A percentile compares a stretch with the other conserved stretches of the same genome.
These are phyloP conservation scores for Cyclaneusma minus DNA, from an alignment of 2,329 filamentous ascomycete genomes.

Conservation along the genomic window DNA sequence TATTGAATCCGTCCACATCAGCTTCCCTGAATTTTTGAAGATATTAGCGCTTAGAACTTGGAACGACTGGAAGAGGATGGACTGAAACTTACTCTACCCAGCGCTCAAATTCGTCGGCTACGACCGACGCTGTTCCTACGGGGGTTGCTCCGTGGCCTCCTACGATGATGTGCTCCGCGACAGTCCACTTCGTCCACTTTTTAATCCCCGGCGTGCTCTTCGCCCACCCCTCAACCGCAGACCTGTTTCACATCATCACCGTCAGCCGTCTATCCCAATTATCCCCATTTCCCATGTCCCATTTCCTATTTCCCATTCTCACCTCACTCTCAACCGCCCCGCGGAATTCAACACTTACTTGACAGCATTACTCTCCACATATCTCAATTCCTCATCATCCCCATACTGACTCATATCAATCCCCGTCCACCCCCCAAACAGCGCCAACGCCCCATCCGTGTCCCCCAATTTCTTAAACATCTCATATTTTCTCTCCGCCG, in stretches of 20 bases:
- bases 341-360: slow-evolving; percentile 16
- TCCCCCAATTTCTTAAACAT: slow-evolving; percentile 46
- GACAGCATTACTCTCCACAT: slow-evolving; percentile 27
- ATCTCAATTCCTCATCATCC: slow-evolving; percentile 43
- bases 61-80: too few relatives aligned
- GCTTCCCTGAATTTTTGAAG: too few relatives aligned
- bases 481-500: slow-evolving; percentile 46
- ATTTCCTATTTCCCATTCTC: slow-evolving; percentile 2
- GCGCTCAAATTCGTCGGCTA: slow-evolving; percentile 49
- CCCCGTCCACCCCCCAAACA: slow-evolving; percentile 64
- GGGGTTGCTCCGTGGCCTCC: slow-evolving; percentile 49
- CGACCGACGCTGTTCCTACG: slow-evolving; percentile 46
- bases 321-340: slow-evolving; percentile 1
- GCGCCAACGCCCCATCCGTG: slow-evolving; percentile 48
- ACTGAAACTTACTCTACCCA: too few relatives aligned
- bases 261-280: slow-evolving; percentile 3
- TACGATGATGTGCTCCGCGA: slow-evolving; percentile 51
- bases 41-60: too few relatives aligned
- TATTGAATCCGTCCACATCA: slow-evolving; percentile 60
- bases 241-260: slow-evolving; percentile 20
- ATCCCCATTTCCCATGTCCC: slow-evolving; percentile 3
- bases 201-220: slow-evolving; percentile 39
- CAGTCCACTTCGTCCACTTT: slow-evolving; percentile 58
- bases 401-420: slow-evolving; percentile 41
- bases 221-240: slow-evolving; percentile 38